Conservation (phyloP, 305 asterid genomes). For the Fraxinus baroniana region DNA sequence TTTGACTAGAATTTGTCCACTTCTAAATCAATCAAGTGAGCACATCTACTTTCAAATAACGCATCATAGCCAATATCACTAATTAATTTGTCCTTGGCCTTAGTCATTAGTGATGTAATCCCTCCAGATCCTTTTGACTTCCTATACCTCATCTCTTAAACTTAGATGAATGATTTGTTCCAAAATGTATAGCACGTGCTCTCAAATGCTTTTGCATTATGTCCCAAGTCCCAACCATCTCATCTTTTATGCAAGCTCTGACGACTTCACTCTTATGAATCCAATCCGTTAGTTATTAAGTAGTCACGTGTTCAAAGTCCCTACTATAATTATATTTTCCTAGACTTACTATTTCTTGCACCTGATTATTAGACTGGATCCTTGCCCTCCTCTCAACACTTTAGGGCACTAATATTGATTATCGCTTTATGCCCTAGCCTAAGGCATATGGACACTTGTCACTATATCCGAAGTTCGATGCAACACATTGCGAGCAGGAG, state of each 20-base stretch:
- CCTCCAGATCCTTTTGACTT: not conserved
- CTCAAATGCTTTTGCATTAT: not conserved
- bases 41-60: not conserved
- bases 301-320: not conserved
- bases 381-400: not conserved
- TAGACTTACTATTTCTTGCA: not conserved
- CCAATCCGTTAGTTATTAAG: not conserved
- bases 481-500: not conserved
- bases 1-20: not conserved
- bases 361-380: not conserved
- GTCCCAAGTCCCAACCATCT: not conserved
- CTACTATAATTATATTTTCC: not conserved
- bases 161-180: not conserved
- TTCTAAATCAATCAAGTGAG: not conserved
- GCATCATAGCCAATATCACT: not conserved
- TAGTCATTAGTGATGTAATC: not conserved
- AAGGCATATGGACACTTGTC: not conserved
- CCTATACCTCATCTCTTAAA: not conserved
- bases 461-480: not conserved
- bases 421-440: not conserved
- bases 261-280: not conserved
- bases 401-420: not conserved
- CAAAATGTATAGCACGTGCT: not conserved
- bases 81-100: not conserved
- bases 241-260: not conserved